A percentile compares a stretch with the other conserved stretches of the same genome.
These are phyloP conservation scores for Nothophaeocryptopus gaeumannii DNA, from an alignment of 2,329 filamentous ascomycete species.

Conservation along the genomic window DNA sequence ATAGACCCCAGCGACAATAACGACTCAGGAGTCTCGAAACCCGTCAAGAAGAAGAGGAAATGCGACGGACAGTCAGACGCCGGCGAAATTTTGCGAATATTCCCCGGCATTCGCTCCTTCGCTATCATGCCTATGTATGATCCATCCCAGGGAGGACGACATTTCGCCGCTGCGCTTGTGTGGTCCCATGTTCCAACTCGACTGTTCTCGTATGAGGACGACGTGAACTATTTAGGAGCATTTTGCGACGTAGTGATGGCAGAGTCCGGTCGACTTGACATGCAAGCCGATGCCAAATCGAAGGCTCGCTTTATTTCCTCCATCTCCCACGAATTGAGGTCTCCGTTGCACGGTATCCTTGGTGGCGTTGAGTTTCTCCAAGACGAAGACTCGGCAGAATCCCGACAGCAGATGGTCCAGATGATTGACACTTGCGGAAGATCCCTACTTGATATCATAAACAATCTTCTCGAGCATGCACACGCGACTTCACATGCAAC, in stretches of 20 bases:
- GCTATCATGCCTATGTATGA: constrained; percentile 16
- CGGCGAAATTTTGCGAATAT: not conserved
- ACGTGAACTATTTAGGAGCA: constrained; percentile 37
- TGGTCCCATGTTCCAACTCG: constrained; percentile 46
- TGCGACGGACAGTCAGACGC: too few species aligned
- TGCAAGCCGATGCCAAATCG: constrained; percentile 41
- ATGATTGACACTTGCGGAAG: constrained; percentile 51
- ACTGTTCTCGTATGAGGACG: constrained; percentile 38
- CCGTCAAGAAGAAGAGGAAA: too few species aligned
- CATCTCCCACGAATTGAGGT: constrained; percentile 52
- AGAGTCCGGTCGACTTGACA: constrained; percentile 40
- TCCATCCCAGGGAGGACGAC: constrained; percentile 15
- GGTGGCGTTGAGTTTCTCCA: constrained; percentile 50
- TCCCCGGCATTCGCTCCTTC: constrained; percentile 13
- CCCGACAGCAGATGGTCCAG: constrained; percentile 46
- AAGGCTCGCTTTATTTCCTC: constrained; percentile 53
- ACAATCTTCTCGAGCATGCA: constrained; percentile 40
- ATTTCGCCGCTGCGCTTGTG: constrained; percentile 32
- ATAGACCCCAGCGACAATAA: too few species aligned
- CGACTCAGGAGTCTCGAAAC: too few species aligned
- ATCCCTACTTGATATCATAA: constrained; percentile 48
- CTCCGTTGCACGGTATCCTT: constrained; percentile 47
- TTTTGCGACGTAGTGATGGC: constrained; percentile 44
- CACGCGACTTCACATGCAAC: not conserved
- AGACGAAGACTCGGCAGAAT: constrained; percentile 35